phyloP scores from a whole-genome alignment of 192 early-diverging fungal genomes.

The Anaeromyces robustus region DNA sequence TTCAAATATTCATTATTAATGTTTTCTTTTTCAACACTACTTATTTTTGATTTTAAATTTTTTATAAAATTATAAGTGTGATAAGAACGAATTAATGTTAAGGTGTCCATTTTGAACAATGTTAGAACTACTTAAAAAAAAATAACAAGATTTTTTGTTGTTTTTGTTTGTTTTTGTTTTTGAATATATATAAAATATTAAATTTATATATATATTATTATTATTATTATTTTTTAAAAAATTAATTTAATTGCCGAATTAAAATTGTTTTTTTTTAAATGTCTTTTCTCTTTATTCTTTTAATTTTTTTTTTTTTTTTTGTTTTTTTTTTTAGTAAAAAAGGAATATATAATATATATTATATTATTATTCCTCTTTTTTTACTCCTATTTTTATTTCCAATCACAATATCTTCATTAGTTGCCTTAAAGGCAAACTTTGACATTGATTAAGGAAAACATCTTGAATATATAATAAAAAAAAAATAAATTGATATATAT shows the following conservation, averaged over 20 bases:
- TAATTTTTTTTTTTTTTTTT: not conserved
- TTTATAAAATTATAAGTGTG: not conserved
- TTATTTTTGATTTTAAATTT: not conserved
- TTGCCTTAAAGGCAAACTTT: not conserved
- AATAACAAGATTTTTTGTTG: not conserved
- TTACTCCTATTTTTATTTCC: not conserved
- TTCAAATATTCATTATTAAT: not conserved
- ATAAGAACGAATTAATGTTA: not conserved
- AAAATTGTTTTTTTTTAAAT: too few species aligned
- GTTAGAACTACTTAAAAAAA: not conserved
- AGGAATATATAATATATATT: not conserved
- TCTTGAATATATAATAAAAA: not conserved
- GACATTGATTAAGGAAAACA: not conserved
- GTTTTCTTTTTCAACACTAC: not conserved
- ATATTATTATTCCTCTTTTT: not conserved
- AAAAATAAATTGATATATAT: too few species aligned
- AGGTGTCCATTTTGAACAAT: not conserved
- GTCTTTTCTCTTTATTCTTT: too few species aligned
- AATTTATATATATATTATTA: too few species aligned
- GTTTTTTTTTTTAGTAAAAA: not conserved
- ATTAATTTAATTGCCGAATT: too few species aligned
- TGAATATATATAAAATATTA: not conserved
- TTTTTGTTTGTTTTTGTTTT: not conserved
- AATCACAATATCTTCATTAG: not conserved
- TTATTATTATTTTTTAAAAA: too few species aligned